Evolutionary conservation across 1,139 yeast species (phyloP), one percentile per base, ranked within the genome.

Genomic region (Geotrichum fermentans): DNA sequence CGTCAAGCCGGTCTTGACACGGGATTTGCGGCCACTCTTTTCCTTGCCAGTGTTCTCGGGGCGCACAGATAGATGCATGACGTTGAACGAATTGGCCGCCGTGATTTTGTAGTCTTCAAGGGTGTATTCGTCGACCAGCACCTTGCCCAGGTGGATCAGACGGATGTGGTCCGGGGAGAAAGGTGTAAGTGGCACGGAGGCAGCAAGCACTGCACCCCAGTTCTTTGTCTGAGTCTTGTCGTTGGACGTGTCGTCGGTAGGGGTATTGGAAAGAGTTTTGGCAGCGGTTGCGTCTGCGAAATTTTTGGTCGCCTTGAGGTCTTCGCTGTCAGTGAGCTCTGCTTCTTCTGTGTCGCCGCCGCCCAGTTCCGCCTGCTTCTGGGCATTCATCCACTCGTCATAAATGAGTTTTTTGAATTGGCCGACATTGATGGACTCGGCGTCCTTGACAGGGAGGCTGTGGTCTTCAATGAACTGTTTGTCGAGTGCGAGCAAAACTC

Each of bases 131-230:
- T 62, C 65, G n/a, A 61, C 63, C 34, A 64, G 53, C 5, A 62
- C 57, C 49, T 61, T 59, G 34, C 68, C 68, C 40, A 64, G 50
- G 40, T 61, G 60, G 26, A 64, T 65, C 24, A 64, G 54, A 3
- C 68, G 55, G 26, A 64, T 56, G 33, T 56, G 47, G 22, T 22
- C 36, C 6, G 51, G 43, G 4, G 49, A 39, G n/a, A 38, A 16
- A 1, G 53, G 53, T 1, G 40, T 33, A 14, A 49, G 50, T 8
- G 38, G 52, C 11, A 53, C 47, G 4, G 57, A 24, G 10, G 47
- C 47, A 13, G 57, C 55, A 1, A 66, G 66, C 4, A 52, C 49
- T 6, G 53, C 46, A 7, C 63, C 65, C 62, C 66, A 61, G 35
- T 55, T 33, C 8, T 18, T 14, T 13, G 28, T 41, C 17, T 33